Percentiles rank a stretch among this genome's conserved stretches.
Conservation (phyloP, 345 rosid genomes). For the Nasturtium officinale region DNA sequence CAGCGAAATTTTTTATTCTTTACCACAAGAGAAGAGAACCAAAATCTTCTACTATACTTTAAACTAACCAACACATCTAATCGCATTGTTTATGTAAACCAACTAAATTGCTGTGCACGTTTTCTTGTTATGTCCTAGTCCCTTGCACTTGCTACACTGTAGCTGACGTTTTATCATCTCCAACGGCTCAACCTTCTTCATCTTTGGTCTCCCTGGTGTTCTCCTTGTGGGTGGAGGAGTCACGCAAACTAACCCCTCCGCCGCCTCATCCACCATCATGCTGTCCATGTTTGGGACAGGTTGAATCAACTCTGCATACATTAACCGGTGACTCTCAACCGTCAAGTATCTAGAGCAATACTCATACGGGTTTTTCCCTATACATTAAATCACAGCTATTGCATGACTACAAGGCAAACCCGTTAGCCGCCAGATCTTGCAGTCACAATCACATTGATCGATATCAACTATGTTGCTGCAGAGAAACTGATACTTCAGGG, state of each 20-base stretch:
- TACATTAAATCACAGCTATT: constrained; percentile 61
- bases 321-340: constrained; percentile 53
- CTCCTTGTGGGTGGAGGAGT: constrained; percentile 91
- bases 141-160: constrained; percentile 98
- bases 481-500: constrained; percentile 66
- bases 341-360: constrained; percentile 76
- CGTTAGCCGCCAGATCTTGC: constrained; percentile 73
- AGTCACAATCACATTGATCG: constrained; percentile 74
- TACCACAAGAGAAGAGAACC: constrained; percentile 29
- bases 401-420: constrained; percentile 92
- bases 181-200: constrained; percentile 60
- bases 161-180: constrained; percentile 81
- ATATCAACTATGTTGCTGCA: constrained; percentile 90
- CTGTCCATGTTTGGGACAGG: constrained; percentile 81
- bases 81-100: neutral
- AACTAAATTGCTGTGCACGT: constrained; percentile 70
- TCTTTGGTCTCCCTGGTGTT: constrained; percentile 82
- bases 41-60: constrained; percentile 39
- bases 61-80: constrained; percentile 32
- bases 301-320: constrained; percentile 70
- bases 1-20: constrained; percentile 7
- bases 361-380: constrained; percentile 69
- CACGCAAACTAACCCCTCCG: constrained; percentile 51
- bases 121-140: constrained; percentile 92
- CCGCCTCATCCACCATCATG: constrained; percentile 50